Evolutionary conservation across 805 yeast genomes (phyloP).

Genomic region (Isabelozyma gotoi): DNA sequence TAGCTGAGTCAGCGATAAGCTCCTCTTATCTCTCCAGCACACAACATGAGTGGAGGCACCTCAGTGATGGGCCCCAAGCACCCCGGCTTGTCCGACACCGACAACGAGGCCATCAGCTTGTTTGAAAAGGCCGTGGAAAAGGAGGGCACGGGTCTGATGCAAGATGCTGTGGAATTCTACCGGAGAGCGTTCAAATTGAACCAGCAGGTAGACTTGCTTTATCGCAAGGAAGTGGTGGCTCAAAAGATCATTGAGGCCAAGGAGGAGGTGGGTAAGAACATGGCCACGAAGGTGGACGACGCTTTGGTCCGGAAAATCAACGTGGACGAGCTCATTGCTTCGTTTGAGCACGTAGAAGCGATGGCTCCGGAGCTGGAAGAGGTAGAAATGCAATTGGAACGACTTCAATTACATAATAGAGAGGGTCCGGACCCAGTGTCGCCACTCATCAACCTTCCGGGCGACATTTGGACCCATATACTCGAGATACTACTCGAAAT

Average conservation of each 20-base stretch:
- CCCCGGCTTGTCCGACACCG: constrained; percentile 6
- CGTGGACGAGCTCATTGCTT: constrained; percentile 37
- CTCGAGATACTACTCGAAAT: constrained; percentile 44
- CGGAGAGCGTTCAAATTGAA: constrained; percentile 65
- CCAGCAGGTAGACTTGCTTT: constrained; percentile 62
- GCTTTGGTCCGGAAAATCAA: constrained; percentile 36
- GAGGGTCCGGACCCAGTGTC: constrained; percentile 41
- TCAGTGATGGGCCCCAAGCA: background rate
- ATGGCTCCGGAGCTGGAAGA: constrained; percentile 23
- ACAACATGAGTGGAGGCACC: constrained; percentile 12
- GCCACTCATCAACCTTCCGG: constrained; percentile 42
- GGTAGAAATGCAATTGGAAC: too few species aligned
- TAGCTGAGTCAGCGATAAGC: too few species aligned
- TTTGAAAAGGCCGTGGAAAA: constrained; percentile 72
- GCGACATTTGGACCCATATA: constrained; percentile 56
- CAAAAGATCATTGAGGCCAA: constrained; percentile 30
- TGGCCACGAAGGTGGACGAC: constrained; percentile 32
- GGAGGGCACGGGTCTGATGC: constrained; percentile 71
- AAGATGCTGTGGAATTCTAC: constrained; percentile 78
- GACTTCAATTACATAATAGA: too few species aligned
- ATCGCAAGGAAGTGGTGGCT: constrained; percentile 56
- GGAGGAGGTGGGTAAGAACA: constrained; percentile 27
- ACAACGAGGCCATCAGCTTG: constrained; percentile 52
- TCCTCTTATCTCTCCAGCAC: too few species aligned
- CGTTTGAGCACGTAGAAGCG: constrained; percentile 32